Base-by-base conservation (phyloP, 352 stramenopile genomes). In the Globisporangium heterothallicum region DNA sequence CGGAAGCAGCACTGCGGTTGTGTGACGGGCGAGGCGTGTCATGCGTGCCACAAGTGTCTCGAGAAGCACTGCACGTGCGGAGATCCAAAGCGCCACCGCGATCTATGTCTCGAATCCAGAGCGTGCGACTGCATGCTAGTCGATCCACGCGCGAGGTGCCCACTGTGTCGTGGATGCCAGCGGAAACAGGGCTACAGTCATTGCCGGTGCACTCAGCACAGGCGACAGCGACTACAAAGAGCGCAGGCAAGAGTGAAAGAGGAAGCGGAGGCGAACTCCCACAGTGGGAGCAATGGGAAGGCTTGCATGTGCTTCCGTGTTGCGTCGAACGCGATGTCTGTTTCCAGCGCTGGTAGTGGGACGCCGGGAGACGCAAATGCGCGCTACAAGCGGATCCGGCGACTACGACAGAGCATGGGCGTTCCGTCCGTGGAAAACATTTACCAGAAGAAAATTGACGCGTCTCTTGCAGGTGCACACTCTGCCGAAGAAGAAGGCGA, bases 1-100 rank as follows among this genome's bases (percentile, higher is more conserved):
- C 51, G 59, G 27, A 50, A 55, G n/a, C 58, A 56, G 8, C 52
- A 46, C 34, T 90, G 79, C 35, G 70, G 61, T 43, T 88, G 81
- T 50, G 66, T 25, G 5, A 69, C 60, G 29, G 61, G 63, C 8
- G 78, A 84, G 45, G 56, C 53, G 21, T 89, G 79, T 49, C 61
- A 72, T 12, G 53, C 66, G 4, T 92, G 81, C 47, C 58, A 51
- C 35, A 72, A 59, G 41, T 91, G 79, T 38, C 24, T 87, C 10
- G 79, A 91, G 53, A 46, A 64, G 24, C 79, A 91, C 34, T 91
- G 73, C 58, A 36, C 48, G 22, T 90, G 78, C 19, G 73, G 71
- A 18, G 58, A 63, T 7, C 59, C 45, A 42, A 56, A 53, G 40
- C 42, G 53, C 13, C 46, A 21, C 27, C 56, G 12, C 16, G 27